Evolutionary conservation across 2,329 filamentous ascomycete species (phyloP).

Genomic region (Aspergillus sp.): DNA sequence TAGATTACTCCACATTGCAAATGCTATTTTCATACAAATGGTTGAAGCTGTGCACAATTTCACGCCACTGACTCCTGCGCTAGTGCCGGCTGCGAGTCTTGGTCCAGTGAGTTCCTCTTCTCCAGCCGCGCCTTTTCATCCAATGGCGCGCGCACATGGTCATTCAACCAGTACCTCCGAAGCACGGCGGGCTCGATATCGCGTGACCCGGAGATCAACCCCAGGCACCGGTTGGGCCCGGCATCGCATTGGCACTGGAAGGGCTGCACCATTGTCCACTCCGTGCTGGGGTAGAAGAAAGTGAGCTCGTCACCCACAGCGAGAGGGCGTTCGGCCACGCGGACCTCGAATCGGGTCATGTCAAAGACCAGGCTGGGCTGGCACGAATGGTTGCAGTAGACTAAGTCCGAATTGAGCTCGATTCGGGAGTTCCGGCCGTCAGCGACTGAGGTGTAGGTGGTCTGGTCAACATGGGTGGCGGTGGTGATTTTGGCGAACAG

Average conservation of each 20-base stretch:
- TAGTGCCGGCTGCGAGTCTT: not conserved
- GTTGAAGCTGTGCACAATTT: not conserved
- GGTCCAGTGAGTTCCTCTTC: not conserved
- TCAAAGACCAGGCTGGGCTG: slow-evolving; percentile 47
- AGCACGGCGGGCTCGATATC: slow-evolving; percentile 25
- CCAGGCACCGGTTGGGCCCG: slow-evolving; percentile 25
- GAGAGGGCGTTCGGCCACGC: slow-evolving; percentile 32
- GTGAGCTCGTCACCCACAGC: slow-evolving; percentile 36
- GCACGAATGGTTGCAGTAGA: slow-evolving; percentile 52
- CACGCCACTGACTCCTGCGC: not conserved
- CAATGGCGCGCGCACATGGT: slow-evolving; percentile 30
- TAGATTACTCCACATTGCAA: too few species aligned
- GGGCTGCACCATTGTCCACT: slow-evolving; percentile 42
- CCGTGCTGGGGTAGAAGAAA: slow-evolving; percentile 44
- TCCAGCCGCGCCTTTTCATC: slow-evolving; percentile 6
- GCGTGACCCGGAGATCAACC: slow-evolving; percentile 34
- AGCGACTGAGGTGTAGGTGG: slow-evolving; percentile 47
- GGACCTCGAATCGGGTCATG: slow-evolving; percentile 37
- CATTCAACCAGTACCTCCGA: slow-evolving; percentile 36
- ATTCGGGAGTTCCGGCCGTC: slow-evolving; percentile 43
- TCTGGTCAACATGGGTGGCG: slow-evolving; percentile 34
- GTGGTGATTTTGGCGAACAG: slow-evolving; percentile 42
- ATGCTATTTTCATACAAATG: too few species aligned
- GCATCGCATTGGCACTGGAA: slow-evolving; percentile 40
- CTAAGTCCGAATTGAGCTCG: slow-evolving; percentile 49